Evolutionary conservation across 1,284 basidiomycete species (phyloP).

Genomic region (Puccinia hordei): DNA sequence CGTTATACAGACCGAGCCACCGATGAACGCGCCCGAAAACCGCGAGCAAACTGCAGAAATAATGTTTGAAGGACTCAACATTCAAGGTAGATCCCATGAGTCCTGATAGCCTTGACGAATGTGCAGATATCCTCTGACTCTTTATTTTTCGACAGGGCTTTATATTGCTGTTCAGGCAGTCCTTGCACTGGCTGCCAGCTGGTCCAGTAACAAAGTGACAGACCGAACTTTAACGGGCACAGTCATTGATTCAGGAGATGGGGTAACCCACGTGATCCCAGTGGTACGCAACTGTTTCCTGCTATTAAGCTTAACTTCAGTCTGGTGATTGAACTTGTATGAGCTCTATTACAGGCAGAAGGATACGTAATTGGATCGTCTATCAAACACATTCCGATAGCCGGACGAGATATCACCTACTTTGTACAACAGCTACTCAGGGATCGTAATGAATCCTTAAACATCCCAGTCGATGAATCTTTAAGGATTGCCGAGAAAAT

Average conservation of each 20-base stretch:
- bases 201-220: constrained; percentile 88
- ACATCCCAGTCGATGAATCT: constrained; percentile 95
- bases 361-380: constrained; percentile 99
- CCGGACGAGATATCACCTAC: constrained; percentile 93
- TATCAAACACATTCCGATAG: constrained; percentile 99
- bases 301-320: background rate
- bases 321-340: background rate
- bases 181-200: constrained; percentile 95
- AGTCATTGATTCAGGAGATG: constrained; percentile 97
- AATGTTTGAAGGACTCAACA: constrained; percentile 99
- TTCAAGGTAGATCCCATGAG: constrained; percentile 65
- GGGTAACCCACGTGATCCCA: constrained; percentile 95
- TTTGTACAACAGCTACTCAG: constrained; percentile 96
- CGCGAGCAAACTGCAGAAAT: constrained; percentile 98
- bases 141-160: constrained; percentile 64
- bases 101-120: background rate
- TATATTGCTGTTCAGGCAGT: constrained; percentile 99
- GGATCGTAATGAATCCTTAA: constrained; percentile 86
- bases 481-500: constrained; percentile 87
- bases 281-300: constrained; percentile 64
- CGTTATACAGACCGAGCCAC: constrained; percentile 83
- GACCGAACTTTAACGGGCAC: constrained; percentile 92
- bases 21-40: constrained; percentile 97
- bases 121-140: background rate
- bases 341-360: constrained; percentile 66